Evolutionary conservation across 768 basidiomycete genomes (phyloP), one percentile per base, ranked within the genome.

Genomic region (Mycena alexandri): DNA sequence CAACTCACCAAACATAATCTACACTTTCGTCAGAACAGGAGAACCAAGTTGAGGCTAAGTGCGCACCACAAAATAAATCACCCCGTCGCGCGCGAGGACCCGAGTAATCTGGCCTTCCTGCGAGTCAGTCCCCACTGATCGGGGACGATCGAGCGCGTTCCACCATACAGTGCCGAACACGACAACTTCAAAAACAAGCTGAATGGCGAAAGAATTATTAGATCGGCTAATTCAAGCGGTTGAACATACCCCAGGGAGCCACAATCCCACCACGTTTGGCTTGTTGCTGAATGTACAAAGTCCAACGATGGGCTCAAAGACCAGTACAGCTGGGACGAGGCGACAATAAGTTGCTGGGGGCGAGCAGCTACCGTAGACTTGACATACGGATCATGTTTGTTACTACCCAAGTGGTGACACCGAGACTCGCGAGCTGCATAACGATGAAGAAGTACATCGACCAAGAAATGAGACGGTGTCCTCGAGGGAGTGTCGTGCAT

Each of bases 161-260:
- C 79, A 77, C 13, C 71, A 61, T 1, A 71, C 71, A 47, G 72
- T 74, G 34, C 69, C 8, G 53, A 79, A 79, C 10, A 80, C 51
- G 65, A 80, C 67, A n/a, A 74, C 14, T 52, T 80, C 79, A 14
- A 78, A 79, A 2, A 51, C 66, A 4, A 77, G 69, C 77, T 79
- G 22, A n/a, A 47, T 29, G 29, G 6, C 3, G 29, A 29, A 6
- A 29, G 6, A 29, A 6, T 29, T 29, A 29, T 29, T 29, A 29
- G 6, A 29, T 6, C 29, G 6, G 29, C 29, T 6, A 29, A 29
- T 29, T 29, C 29, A 29, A 29, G n/a, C n/a, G 3, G 29, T 29
- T 5, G 9, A 25, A 24, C 71, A 34, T 21, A 79, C 76, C 14
- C 78, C 78, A 9, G 78, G 78, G 21, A 47, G 21, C 78, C 78